Evolutionary conservation across 352 stramenopile genomes (phyloP), one percentile per base, ranked within the genome.

Genomic region (Globisporangium orthogonon): DNA sequence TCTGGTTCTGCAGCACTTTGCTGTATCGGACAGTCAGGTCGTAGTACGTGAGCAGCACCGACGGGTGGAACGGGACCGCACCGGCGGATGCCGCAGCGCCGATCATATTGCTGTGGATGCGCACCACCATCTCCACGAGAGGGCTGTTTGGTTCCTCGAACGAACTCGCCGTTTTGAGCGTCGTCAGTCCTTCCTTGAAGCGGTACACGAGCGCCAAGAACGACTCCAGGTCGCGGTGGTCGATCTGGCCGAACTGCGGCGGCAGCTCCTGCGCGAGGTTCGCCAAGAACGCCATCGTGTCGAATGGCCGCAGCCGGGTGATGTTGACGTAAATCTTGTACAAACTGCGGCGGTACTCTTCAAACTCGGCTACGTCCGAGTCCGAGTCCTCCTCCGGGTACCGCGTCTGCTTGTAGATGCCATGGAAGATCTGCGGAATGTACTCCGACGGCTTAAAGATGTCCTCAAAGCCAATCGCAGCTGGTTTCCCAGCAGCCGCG

Each of bases 321-420:
- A 92, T 85, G 61, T 95, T 93, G 48, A 95, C 78, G 60, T 89
- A 95, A 57, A 95, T 91, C 50, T 89, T 91, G 68, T 87, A 91
- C 23, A 93, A 63, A 54, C 83, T 89, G 49, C 77, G 78, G 30
- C 84, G 78, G 58, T 94, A 93, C 48, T 88, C 74, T 67, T 94
- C 86, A 56, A 95, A 92, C 57, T 91, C 83, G 7, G 85, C 76
- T 28, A 76, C 83, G 58, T 95, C 86, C 52, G 80, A 83, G 63
- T 91, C 78, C 0, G 73, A 70, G 53, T 89, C 75, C 23, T 90
- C 76, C 7, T 90, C 76, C 0, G 81, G 81, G 51, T 89, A 92
- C 14, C 84, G 79, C 13, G 86, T 91, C 58, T 95, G 85, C 29
- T 74, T 70, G 69, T 89, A 91, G 59, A 95, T 88, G 41, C 85